Evolutionary conservation across 2,329 filamentous ascomycete genomes (phyloP).

Genomic region (Aureobasidium vineae): DNA sequence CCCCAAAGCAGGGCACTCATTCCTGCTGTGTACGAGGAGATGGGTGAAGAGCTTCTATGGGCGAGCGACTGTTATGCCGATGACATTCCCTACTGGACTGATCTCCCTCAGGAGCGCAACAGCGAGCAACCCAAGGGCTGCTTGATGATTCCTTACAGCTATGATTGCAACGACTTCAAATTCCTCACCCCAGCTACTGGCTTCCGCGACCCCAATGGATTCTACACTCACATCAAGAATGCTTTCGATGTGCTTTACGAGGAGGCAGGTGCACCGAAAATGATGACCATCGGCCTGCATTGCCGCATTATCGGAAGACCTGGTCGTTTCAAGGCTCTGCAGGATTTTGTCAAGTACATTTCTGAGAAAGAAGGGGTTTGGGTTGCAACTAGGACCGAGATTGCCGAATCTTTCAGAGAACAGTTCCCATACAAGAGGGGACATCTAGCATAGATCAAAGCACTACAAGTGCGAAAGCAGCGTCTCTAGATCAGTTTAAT

Average conservation of each 20-base stretch:
- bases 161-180: slow-evolving; percentile 56
- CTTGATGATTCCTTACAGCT: slow-evolving; percentile 55
- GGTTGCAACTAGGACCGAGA: slow-evolving; percentile 55
- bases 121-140: slow-evolving; percentile 47
- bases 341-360: slow-evolving; percentile 56
- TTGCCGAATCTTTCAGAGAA: slow-evolving; percentile 51
- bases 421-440: slow-evolving; percentile 52
- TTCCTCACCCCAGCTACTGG: slow-evolving; percentile 45
- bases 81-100: slow-evolving; percentile 57
- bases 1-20: slow-evolving; percentile 50
- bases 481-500: too few species aligned
- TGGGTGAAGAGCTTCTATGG: slow-evolving; percentile 53
- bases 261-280: slow-evolving; percentile 50
- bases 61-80: slow-evolving; percentile 54
- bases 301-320: slow-evolving; percentile 55
- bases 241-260: slow-evolving; percentile 56
- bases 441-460: slow-evolving; percentile 31
- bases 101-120: slow-evolving; percentile 51
- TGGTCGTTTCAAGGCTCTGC: slow-evolving; percentile 52
- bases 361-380: slow-evolving; percentile 53
- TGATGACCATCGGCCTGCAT: slow-evolving; percentile 59
- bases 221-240: slow-evolving; percentile 50
- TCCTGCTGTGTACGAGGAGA: slow-evolving; percentile 52
- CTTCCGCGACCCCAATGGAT: slow-evolving; percentile 48
- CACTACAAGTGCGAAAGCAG: too few species aligned